Percentiles rank a stretch among this genome's conserved stretches.
These are phyloP conservation scores for Puccinia sorghi DNA, from an alignment of 1,284 basidiomycete species.

Conservation along the genomic window DNA sequence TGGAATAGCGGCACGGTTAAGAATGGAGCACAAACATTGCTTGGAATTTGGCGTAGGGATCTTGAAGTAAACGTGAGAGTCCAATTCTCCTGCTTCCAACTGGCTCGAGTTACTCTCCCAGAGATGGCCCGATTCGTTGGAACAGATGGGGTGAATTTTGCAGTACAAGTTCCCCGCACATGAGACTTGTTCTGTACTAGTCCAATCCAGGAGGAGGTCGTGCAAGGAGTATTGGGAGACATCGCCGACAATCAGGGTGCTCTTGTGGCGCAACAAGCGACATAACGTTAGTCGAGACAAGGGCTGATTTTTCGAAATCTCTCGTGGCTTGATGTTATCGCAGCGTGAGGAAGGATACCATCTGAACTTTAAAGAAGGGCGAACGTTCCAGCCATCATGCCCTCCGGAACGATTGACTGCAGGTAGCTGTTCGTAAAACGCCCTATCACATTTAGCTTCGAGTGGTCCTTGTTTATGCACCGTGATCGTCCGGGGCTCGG, in stretches of 20 bases:
- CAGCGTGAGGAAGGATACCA: conserved; percentile 54
- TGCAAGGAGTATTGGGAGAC: conserved; percentile 55
- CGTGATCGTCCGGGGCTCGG: conserved; percentile 50
- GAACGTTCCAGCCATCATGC: conserved; percentile 51
- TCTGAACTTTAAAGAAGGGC: conserved; percentile 55
- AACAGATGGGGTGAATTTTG: conserved; percentile 56
- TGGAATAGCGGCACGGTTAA: neutral
- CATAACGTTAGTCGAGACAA: conserved; percentile 53
- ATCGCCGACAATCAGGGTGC: conserved; percentile 55
- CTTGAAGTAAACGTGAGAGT: conserved; percentile 52
- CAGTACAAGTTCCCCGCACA: conserved; percentile 58
- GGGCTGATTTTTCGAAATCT: neutral
- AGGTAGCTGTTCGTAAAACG: conserved; percentile 53
- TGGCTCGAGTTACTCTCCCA: conserved; percentile 7
- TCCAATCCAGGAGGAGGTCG: conserved; percentile 57
- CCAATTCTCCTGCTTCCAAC: conserved; percentile 51
- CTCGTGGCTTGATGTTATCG: neutral
- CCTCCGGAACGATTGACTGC: neutral
- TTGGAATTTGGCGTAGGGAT: conserved; percentile 52
- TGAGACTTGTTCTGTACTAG: conserved; percentile 52
- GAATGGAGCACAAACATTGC: conserved; percentile 22
- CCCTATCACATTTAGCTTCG: conserved; percentile 56
- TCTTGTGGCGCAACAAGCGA: conserved; percentile 54
- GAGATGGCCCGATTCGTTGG: conserved; percentile 49
- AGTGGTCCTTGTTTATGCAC: conserved; percentile 56